A percentile compares a stretch with the other conserved stretches of the same genome.
Evolutionary conservation across 352 stramenopile genomes (phyloP).

Genomic region (Pythium monospermum): DNA sequence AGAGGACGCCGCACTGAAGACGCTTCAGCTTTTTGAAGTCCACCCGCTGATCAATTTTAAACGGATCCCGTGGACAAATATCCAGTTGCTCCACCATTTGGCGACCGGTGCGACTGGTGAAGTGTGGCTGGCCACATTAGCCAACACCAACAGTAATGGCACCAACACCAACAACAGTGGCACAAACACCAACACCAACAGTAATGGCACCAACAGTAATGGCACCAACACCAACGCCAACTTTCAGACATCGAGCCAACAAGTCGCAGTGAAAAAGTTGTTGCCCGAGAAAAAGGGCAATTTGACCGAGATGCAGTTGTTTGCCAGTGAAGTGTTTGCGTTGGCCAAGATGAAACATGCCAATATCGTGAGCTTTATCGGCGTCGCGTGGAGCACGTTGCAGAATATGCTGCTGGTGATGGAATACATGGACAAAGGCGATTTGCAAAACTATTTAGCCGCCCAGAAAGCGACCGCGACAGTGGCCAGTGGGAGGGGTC

Average conservation of each 20-base stretch:
- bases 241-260: too few relatives aligned
- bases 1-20: conserved; percentile 47
- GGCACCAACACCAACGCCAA: too few relatives aligned
- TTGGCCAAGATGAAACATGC: conserved; percentile 61
- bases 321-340: conserved; percentile 70
- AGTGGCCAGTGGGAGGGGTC: too few relatives aligned
- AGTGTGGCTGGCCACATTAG: conserved; percentile 64
- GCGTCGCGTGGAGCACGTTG: conserved; percentile 61
- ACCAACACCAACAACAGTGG: too few relatives aligned
- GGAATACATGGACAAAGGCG: conserved; percentile 64
- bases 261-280: conserved; percentile 69
- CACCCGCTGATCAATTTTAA: conserved; percentile 52
- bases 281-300: conserved; percentile 37
- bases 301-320: conserved; percentile 58
- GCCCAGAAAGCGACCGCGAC: conserved; percentile 16
- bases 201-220: too few relatives aligned
- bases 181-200: too few relatives aligned
- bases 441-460: conserved; percentile 56
- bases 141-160: conserved; percentile 1
- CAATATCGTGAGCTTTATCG: conserved; percentile 53
- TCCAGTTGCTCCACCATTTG: conserved; percentile 43
- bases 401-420: conserved; percentile 66
- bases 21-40: conserved; percentile 57
- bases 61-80: conserved; percentile 40
- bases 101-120: conserved; percentile 55